Base-by-base conservation (phyloP, 257 asterid genomes). In the Gentiana macrophylla region DNA sequence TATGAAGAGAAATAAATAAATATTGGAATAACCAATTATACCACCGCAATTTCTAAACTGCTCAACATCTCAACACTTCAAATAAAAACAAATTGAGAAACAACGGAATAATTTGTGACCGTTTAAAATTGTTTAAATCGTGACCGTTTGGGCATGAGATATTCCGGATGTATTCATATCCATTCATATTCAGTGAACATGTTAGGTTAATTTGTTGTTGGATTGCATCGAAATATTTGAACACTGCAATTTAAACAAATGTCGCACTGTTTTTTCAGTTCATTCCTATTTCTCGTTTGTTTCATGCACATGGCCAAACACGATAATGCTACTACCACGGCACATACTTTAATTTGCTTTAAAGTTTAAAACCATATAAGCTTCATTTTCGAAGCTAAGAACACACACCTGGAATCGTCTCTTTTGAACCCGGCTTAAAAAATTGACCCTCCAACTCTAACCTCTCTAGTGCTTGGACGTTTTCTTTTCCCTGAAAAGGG, bases 331-430 rank as follows among this genome's bases (percentile, higher is more conserved):
- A 60, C 12, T 35, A 33, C 37, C 11, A 46, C 8, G n/a, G 8
- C 45, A 12, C 32, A 51, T 35, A 70, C 61, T 48, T 35, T n/a
- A 62, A 11, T 4, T 49, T 46, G 57, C 41, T 56, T 50, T 52
- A 59, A 56, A 56, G 51, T 32, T 4, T 12, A 47, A 49, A 52
- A 53, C n/a, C 60, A 58, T 74, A 55, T 59, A 41, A 5, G 8
- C 45, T 38, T 38, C 8, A 38, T 8, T 4, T 38, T 38, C 2
- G 7, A 5, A 38, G 8, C 45, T 38, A 4, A 41, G 24, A 41
- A 41, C 3, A 41, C 46, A 41, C 65, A 67, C 97, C 97, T 79
- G 70, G 61, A 43, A 58, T 57, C 32, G 60, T 68, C 70, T 62
- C 65, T 72, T 73, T 78, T 32, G 77, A 66, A 61, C 51, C 44